Evolutionary conservation across 176 grass and related monocot species (phyloP).

Genomic region (Musa acuminata): DNA sequence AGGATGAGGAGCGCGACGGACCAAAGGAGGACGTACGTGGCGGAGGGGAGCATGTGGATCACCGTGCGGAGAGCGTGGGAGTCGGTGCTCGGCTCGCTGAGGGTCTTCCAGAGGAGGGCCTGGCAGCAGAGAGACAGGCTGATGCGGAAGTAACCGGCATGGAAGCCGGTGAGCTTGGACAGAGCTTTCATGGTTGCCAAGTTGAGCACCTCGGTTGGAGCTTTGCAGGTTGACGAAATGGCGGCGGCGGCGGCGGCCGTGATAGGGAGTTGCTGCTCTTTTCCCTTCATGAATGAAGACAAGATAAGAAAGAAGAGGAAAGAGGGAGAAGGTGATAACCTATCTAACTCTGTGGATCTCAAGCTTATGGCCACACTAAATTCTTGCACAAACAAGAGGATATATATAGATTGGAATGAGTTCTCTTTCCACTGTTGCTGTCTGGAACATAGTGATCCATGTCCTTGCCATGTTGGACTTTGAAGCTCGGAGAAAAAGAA

Average conservation of each 20-base stretch:
- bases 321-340: too few species aligned
- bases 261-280: background rate
- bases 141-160: slow-evolving; percentile 24
- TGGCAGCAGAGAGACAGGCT: slow-evolving; percentile 17
- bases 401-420: too few species aligned
- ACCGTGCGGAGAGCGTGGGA: slow-evolving; percentile 5
- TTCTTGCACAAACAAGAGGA: too few species aligned
- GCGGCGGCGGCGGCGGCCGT: background rate
- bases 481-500: too few species aligned
- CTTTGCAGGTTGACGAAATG: background rate
- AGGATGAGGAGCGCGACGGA: slow-evolving; percentile 11
- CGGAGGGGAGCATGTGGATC: slow-evolving; percentile 5
- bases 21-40: slow-evolving; percentile 17
- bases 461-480: too few species aligned
- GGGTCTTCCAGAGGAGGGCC: slow-evolving; percentile 20
- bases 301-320: too few species aligned
- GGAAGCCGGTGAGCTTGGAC: slow-evolving; percentile 12
- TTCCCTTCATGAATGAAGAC: background rate
- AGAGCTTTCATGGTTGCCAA: background rate
- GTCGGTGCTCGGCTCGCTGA: slow-evolving; percentile 5
- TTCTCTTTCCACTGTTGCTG: too few species aligned
- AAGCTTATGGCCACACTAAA: too few species aligned
- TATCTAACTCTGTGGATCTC: too few species aligned
- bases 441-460: too few species aligned
- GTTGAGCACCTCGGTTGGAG: background rate